Conservation (phyloP, 805 yeast species). For the Teunomyces barrocoloradensis region DNA sequence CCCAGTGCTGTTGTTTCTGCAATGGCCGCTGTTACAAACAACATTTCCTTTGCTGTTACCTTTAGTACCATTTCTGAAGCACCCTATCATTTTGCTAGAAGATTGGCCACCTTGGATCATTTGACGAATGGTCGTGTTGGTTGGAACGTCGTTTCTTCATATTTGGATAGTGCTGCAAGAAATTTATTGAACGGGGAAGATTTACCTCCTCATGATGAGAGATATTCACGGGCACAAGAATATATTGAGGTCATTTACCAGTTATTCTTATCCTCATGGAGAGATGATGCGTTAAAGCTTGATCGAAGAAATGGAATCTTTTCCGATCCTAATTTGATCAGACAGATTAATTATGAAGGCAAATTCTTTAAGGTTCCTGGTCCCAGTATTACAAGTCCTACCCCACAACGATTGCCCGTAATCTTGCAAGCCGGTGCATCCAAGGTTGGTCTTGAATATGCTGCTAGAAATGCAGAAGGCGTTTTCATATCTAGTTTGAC, state of each 20-base stretch:
- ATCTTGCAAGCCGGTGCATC: constrained; percentile 6
- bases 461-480: constrained; percentile 4
- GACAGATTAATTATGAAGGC: constrained; percentile 5
- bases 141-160: constrained; percentile 4
- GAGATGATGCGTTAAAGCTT: constrained; percentile 5
- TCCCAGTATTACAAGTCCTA: constrained; percentile 4
- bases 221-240: constrained; percentile 4
- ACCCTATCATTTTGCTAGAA: constrained; percentile 5
- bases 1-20: constrained; percentile 7
- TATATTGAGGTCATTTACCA: constrained; percentile 3
- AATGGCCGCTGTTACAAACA: constrained; percentile 6
- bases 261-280: constrained; percentile 5
- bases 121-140: constrained; percentile 5
- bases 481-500: not conserved
- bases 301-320: not conserved
- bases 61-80: constrained; percentile 6
- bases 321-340: constrained; percentile 1
- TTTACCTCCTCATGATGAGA: constrained; percentile 4
- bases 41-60: constrained; percentile 4
- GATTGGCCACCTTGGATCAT: constrained; percentile 6
- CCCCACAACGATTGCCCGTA: constrained; percentile 5
- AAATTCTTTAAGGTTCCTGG: constrained; percentile 4
- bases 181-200: constrained; percentile 2
- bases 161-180: constrained; percentile 6
- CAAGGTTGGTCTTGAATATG: constrained; percentile 1